Conservation (phyloP, 768 basidiomycete species). For the Phlebiopsis flavidoalba region DNA sequence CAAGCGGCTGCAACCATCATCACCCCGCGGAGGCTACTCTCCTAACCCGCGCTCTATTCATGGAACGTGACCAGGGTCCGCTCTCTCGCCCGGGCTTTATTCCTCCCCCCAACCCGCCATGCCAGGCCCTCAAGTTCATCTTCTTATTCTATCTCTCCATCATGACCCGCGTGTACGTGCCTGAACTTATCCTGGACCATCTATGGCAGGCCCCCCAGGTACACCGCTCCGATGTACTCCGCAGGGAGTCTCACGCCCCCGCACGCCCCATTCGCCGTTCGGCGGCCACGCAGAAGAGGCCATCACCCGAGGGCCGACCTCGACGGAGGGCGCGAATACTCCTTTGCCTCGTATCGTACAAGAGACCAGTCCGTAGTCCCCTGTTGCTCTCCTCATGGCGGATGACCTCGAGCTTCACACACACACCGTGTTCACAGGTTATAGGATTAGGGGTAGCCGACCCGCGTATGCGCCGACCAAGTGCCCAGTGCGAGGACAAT, state of each 20-base stretch:
- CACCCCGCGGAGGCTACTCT: background rate
- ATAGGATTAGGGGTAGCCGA: conserved; percentile 39
- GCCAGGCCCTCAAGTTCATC: background rate
- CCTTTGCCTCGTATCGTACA: conserved; percentile 33
- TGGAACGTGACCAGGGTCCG: background rate
- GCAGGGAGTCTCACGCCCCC: conserved; percentile 43
- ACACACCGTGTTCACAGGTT: conserved; percentile 31
- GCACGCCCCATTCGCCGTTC: conserved; percentile 61
- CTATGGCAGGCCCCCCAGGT: conserved; percentile 14
- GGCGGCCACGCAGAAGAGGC: conserved; percentile 52
- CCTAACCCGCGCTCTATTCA: background rate
- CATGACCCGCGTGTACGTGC: background rate
- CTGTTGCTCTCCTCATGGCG: conserved; percentile 41
- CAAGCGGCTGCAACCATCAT: background rate
- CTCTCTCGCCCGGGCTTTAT: background rate
- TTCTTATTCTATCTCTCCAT: background rate
- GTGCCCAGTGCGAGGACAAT: background rate
- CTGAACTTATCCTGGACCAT: conserved; percentile 18
- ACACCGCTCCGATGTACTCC: conserved; percentile 21
- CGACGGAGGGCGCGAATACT: conserved; percentile 30
- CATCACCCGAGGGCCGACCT: conserved; percentile 45
- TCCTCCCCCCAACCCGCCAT: background rate
- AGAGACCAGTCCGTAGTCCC: conserved; percentile 37
- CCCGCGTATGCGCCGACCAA: conserved; percentile 17
- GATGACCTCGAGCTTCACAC: conserved; percentile 30